Evolutionary conservation across 495 filamentous ascomycete species (phyloP), one percentile per base, ranked within the genome.

Genomic region (Aspergillus bertholletiae): DNA sequence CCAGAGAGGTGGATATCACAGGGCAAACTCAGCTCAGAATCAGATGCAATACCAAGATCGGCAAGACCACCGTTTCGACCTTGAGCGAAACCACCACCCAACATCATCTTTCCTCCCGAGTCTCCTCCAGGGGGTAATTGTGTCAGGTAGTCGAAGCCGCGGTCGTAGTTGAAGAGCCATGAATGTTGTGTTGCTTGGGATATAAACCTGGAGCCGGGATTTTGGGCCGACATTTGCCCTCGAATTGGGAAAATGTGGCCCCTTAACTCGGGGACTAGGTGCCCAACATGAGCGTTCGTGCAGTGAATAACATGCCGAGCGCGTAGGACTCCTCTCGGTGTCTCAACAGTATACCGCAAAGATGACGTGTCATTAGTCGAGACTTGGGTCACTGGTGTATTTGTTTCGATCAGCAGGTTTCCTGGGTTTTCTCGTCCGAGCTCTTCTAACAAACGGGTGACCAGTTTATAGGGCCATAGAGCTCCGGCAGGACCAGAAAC

Each of bases 391-490:
- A 87, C 88, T 1, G 88, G 80, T 1, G 88, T 90, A 37, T 82
- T 80, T 8, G 87, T 90, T 61, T 94, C 88, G 12, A 96, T 75
- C 57, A 85, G 88, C 53, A 96, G 82, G 0, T 58, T 56, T 2
- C 63, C 55, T 2, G 59, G 57, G 46, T 59, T 60, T 8, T 69
- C 57, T 1, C 57, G 63, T 0, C 88, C 66, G 0, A 89, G 73
- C 2, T 68, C 68, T 56, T 84, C 81, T 1, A 95, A 71, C 0
- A 90, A 66, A 46, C 78, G 81, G 0, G 84, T 75, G 7, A 94
- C 83, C 17, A 92, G 80, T 62, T 89, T 91, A 62, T 94, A 95
- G 0, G 91, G 91, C 89, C 88, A 95, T 1, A 85, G 51, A 15
- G 75, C 74, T 0, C 71, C 80, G 0, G 80, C 80, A 2, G 68